Percentiles rank a stretch among this genome's conserved stretches.
Evolutionary conservation across 202 grass and related monocot genomes (phyloP).

Genomic region (Musa balbisiana): DNA sequence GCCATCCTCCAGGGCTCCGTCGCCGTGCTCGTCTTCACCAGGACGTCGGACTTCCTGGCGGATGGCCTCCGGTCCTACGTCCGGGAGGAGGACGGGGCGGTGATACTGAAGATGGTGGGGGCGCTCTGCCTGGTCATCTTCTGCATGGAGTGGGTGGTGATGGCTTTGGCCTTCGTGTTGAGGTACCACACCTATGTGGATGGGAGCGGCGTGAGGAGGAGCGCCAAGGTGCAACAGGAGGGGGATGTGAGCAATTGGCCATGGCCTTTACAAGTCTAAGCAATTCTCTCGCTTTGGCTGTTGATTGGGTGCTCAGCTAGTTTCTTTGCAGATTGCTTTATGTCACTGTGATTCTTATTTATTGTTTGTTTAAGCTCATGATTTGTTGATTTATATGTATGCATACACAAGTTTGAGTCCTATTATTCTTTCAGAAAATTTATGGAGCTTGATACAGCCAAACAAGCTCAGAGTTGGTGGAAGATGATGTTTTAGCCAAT

Average conservation of each 20-base stretch:
- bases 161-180: conserved; percentile 17
- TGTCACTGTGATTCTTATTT: too few species aligned
- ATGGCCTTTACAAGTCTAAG: neutral
- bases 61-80: conserved; percentile 9
- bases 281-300: too few species aligned
- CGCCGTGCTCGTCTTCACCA: neutral
- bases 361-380: too few species aligned
- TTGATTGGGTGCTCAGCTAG: too few species aligned
- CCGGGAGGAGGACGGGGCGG: conserved; percentile 4
- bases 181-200: conserved; percentile 11
- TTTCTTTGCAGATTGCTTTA: too few species aligned
- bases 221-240: conserved; percentile 1
- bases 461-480: too few species aligned
- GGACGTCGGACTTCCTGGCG: neutral
- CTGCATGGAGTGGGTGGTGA: conserved; percentile 17
- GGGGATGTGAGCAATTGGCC: neutral
- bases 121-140: conserved; percentile 6
- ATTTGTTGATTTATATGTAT: too few species aligned
- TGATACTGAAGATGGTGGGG: conserved; percentile 15
- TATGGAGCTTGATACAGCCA: too few species aligned
- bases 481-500: too few species aligned
- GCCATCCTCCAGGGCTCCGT: conserved; percentile 16
- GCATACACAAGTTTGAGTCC: too few species aligned
- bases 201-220: neutral
- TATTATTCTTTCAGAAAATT: too few species aligned